Conservation (phyloP, 495 filamentous ascomycete species). For the Penicillium mononematosum region DNA sequence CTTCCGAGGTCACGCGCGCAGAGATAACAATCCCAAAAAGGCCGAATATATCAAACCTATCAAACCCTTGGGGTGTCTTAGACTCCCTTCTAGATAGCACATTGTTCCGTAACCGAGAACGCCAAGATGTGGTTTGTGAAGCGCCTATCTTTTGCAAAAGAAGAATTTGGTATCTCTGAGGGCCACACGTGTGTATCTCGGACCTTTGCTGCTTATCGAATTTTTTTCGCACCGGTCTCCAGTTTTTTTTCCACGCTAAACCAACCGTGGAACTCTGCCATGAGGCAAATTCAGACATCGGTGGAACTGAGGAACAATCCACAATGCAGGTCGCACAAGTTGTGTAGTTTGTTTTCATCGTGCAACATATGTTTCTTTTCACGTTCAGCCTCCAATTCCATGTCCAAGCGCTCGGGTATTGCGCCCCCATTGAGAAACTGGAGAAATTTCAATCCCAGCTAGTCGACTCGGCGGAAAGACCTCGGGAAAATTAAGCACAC, state of each 20-base stretch:
- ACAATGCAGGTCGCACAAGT: neutral
- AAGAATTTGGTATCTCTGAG: neutral
- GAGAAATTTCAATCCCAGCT: neutral
- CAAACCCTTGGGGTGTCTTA: neutral
- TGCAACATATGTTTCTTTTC: neutral
- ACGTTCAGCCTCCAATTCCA: neutral
- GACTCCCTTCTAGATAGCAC: neutral
- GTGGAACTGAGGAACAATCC: neutral
- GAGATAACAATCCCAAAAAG: neutral
- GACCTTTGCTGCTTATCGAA: conserved; percentile 5
- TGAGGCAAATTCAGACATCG: neutral
- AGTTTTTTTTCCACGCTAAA: neutral
- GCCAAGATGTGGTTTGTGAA: neutral
- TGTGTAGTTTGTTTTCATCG: neutral
- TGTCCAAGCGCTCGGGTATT: neutral
- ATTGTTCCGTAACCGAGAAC: neutral
- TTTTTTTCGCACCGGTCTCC: neutral
- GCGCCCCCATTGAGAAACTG: neutral
- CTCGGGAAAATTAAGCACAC: neutral
- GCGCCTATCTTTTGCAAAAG: neutral
- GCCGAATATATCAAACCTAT: no score
- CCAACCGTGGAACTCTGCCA: neutral
- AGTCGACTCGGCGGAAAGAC: neutral
- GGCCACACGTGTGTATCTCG: conserved; percentile 3
- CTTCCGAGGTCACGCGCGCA: neutral